phyloP scores from a whole-genome alignment of 2,329 filamentous ascomycete species.

The Moelleriella libera region DNA sequence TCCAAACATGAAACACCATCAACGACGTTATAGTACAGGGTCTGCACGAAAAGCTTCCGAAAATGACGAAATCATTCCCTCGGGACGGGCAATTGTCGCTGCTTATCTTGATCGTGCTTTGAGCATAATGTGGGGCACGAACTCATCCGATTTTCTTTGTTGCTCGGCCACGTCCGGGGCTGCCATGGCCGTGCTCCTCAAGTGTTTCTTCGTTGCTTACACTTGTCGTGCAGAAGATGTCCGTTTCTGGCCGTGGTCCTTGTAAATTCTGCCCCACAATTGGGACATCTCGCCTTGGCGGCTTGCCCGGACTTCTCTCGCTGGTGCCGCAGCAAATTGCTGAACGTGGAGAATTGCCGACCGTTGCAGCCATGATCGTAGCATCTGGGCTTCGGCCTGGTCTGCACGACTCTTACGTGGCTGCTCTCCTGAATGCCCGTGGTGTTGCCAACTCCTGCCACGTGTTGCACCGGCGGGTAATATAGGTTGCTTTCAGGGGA shows the following conservation, averaged over 20 bases:
- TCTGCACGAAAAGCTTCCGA: too few species aligned
- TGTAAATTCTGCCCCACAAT: conserved; percentile 88
- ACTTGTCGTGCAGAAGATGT: conserved; percentile 77
- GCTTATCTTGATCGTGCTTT: neutral
- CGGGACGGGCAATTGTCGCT: neutral
- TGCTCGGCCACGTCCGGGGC: neutral
- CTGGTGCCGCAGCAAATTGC: conserved; percentile 84
- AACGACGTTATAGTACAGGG: too few species aligned
- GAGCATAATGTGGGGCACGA: neutral
- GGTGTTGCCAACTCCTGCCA: conserved; percentile 20
- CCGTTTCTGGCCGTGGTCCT: conserved; percentile 79
- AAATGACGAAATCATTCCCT: too few species aligned
- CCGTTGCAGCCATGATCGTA: conserved; percentile 97
- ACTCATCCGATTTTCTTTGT: neutral
- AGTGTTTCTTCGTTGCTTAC: conserved; percentile 47
- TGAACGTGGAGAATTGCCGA: conserved; percentile 89
- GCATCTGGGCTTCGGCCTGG: conserved; percentile 83
- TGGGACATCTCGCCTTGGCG: conserved; percentile 75
- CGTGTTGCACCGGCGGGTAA: conserved; percentile 24
- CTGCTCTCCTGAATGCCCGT: conserved; percentile 22
- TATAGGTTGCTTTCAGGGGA: conserved; percentile 25
- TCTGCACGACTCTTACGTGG: conserved; percentile 56
- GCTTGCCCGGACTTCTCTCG: conserved; percentile 88
- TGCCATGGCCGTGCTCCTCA: neutral
- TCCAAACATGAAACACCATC: too few species aligned